Base-by-base conservation (phyloP, 495 filamentous ascomycete genomes). In the Daldinia caldariorum region DNA sequence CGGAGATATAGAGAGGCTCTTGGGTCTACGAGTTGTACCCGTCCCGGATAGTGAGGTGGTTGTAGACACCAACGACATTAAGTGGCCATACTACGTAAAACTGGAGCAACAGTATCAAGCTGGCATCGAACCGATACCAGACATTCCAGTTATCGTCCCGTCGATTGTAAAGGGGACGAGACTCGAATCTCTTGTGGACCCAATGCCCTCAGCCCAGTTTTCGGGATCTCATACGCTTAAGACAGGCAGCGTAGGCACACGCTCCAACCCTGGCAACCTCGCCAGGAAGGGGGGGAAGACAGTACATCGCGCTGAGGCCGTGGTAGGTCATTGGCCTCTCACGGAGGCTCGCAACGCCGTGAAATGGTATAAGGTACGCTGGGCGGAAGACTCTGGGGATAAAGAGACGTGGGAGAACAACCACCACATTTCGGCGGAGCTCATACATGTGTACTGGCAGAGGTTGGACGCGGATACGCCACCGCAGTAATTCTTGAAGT, bases 1-100 rank as follows among this genome's bases (percentile, higher is more conserved):
- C 50, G 55, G 2, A 6, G 2, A 3, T 4, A 6, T 50, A 1
- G 39, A 54, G 0, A 8, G 0, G 6, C 8, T 7, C 35, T 22
- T 58, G 7, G 0, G 12, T 6, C n/a, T 71, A 2, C 50, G 58
- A 22, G 38, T 58, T 6, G 31, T 26, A 26, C n/a, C 2, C 14
- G 39, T 1, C 57, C 20, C 1, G 29, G 62, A 26, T 26, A 26
- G 3, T 26, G 58, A 10, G 10, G 6, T 8, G 3, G 26, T 29
- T 20, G 6, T n/a, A 12, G 68, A 66, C 34, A 6, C 1, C 8
- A 38, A 29, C 39, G 1, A 13, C 7, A 9, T 31, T 6, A 20
- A 26, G 0, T 71, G 69, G 69, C 69, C 69, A n/a, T 22, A 22
- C 3, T 3, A 29, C 0, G 20, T 58, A n/a, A 6, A n/a, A 18